phyloP scores from a whole-genome alignment of 2,329 filamentous ascomycete genomes.

The Ascochyta pisi region DNA sequence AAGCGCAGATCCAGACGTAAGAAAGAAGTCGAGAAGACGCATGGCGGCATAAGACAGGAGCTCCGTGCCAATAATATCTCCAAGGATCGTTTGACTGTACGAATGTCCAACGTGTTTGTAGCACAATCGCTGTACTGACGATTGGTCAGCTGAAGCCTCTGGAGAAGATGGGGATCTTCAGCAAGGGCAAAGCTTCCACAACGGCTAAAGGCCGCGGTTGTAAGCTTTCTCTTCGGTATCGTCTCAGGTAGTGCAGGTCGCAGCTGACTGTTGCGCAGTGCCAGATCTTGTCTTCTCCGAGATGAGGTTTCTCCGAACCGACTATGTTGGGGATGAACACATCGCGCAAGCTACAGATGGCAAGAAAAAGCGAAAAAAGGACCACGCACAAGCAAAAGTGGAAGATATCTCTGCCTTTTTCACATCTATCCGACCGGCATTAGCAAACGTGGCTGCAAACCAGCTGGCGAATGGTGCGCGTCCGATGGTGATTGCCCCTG shows the following conservation, averaged over 20 bases:
- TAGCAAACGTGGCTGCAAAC: slow-evolving; percentile 34
- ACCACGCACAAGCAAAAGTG: slow-evolving; percentile 41
- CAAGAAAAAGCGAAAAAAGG: slow-evolving; percentile 44
- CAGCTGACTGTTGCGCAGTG: slow-evolving; percentile 47
- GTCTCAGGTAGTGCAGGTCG: slow-evolving; percentile 16
- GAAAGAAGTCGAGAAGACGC: slow-evolving; percentile 46
- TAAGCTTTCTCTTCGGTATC: slow-evolving; percentile 34
- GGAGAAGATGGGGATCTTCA: slow-evolving; percentile 55
- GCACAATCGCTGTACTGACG: slow-evolving; percentile 29
- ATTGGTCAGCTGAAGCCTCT: slow-evolving; percentile 53
- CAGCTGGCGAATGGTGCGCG: slow-evolving; percentile 20
- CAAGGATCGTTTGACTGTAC: slow-evolving; percentile 56
- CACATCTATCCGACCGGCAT: slow-evolving; percentile 35
- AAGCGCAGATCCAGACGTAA: slow-evolving; percentile 47
- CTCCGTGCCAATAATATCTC: slow-evolving; percentile 56
- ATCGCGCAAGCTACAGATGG: slow-evolving; percentile 26
- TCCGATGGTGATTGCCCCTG: neutral
- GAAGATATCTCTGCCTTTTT: slow-evolving; percentile 58
- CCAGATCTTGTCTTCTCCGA: slow-evolving; percentile 61
- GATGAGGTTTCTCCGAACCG: slow-evolving; percentile 57
- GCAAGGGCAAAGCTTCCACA: slow-evolving; percentile 57
- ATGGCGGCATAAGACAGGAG: slow-evolving; percentile 49
- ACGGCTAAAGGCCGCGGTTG: slow-evolving; percentile 53
- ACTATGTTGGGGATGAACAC: slow-evolving; percentile 36
- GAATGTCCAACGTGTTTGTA: slow-evolving; percentile 21